Conservation (phyloP, 2,329 filamentous ascomycete species). For the Trichoderma oligosporum region DNA sequence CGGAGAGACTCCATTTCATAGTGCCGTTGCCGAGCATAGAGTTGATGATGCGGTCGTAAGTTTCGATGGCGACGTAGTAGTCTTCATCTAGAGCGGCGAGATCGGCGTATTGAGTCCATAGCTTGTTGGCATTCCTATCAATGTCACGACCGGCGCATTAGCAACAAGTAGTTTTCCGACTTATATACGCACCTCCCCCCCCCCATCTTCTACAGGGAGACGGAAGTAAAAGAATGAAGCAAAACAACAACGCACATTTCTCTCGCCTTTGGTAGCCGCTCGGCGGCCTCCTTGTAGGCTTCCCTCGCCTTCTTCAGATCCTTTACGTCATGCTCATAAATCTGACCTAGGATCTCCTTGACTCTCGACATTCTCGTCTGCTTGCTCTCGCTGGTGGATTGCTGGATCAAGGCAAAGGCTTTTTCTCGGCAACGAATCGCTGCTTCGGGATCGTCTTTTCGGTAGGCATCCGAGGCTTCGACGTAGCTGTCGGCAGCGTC, state of each 20-base stretch:
- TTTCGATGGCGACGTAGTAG: constrained; percentile 76
- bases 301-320: constrained; percentile 76
- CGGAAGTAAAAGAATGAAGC: background rate
- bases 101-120: constrained; percentile 89
- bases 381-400: constrained; percentile 87
- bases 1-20: constrained; percentile 91
- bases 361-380: constrained; percentile 86
- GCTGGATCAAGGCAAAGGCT: constrained; percentile 59
- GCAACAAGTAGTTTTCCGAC: no score
- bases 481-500: constrained; percentile 84
- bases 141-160: background rate
- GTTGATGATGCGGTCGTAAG: constrained; percentile 79
- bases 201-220: no score
- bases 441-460: constrained; percentile 77
- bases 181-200: no score
- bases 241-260: constrained; percentile 8
- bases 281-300: constrained; percentile 78
- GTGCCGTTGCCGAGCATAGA: constrained; percentile 82
- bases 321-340: constrained; percentile 77
- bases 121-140: constrained; percentile 72
- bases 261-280: constrained; percentile 59
- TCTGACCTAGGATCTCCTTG: constrained; percentile 82
- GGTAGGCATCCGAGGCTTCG: constrained; percentile 94
- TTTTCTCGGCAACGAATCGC: constrained; percentile 75
- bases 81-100: constrained; percentile 76